phyloP scores from a whole-genome alignment of 768 basidiomycete genomes.

The Trametes meyenii region DNA sequence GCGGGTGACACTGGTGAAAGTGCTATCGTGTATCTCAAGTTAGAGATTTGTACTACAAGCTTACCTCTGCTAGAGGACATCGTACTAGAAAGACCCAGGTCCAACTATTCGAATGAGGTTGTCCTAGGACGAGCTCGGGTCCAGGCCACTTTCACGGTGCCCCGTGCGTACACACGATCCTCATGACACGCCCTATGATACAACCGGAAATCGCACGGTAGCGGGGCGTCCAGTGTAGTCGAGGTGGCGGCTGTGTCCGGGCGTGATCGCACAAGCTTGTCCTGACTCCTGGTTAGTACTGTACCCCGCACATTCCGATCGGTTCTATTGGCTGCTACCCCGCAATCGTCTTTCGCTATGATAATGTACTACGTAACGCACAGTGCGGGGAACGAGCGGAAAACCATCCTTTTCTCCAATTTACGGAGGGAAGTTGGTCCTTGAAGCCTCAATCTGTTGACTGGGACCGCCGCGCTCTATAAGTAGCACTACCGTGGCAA shows the following conservation, averaged over 20 bases:
- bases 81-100: too few species aligned
- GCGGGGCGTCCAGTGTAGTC: background rate
- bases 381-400: slow-evolving; percentile 8
- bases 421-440: background rate
- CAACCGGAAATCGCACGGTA: slow-evolving; percentile 9
- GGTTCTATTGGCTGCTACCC: slow-evolving; percentile 12
- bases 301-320: slow-evolving; percentile 1
- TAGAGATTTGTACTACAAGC: too few species aligned
- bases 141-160: too few species aligned
- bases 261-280: background rate
- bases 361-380: background rate
- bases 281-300: too few species aligned
- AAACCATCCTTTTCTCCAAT: background rate
- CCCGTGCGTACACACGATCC: background rate
- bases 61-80: too few species aligned
- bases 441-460: too few species aligned
- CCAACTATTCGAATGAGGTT: too few species aligned
- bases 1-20: too few species aligned
- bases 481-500: background rate
- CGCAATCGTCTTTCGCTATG: background rate
- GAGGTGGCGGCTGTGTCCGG: background rate
- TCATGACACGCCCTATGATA: background rate
- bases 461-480: too few species aligned
- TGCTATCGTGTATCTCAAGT: too few species aligned
- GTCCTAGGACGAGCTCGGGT: too few species aligned